Percentiles rank a stretch among this genome's conserved stretches.
These are phyloP conservation scores for Lachnellula cervina DNA, from an alignment of 2,329 filamentous ascomycete genomes.

Conservation along the genomic window DNA sequence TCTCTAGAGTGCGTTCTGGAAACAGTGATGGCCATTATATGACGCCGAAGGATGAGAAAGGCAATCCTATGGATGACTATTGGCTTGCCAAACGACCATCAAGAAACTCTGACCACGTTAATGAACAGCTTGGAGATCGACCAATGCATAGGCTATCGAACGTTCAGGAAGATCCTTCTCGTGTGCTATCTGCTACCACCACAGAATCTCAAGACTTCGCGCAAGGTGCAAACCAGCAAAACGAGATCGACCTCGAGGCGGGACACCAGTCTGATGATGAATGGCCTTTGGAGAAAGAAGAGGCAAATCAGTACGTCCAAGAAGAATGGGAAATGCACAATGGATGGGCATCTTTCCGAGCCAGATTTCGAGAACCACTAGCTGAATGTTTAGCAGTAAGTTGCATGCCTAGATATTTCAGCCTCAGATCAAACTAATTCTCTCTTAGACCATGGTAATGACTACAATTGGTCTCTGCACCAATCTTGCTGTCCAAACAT, in stretches of 20 bases:
- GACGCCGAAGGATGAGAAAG: slow-evolving; percentile 7
- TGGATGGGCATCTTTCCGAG: slow-evolving; percentile 41
- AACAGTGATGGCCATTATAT: neutral
- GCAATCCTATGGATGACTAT: slow-evolving; percentile 14
- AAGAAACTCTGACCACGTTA: neutral
- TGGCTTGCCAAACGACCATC: neutral
- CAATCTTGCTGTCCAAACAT: slow-evolving; percentile 37
- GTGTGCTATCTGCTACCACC: neutral
- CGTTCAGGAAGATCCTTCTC: slow-evolving; percentile 3
- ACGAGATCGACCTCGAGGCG: slow-evolving; percentile 2
- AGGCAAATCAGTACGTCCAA: neutral
- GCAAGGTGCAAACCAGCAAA: neutral
- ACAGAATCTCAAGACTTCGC: neutral
- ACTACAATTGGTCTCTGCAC: slow-evolving; percentile 43
- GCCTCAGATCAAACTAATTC: neutral
- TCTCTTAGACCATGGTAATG: slow-evolving; percentile 11
- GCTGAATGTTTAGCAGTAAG: slow-evolving; percentile 44
- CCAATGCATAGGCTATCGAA: neutral
- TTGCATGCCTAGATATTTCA: neutral
- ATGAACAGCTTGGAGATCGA: neutral
- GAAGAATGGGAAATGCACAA: slow-evolving; percentile 6
- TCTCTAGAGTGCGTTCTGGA: neutral
- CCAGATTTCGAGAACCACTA: slow-evolving; percentile 45
- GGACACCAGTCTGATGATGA: neutral
- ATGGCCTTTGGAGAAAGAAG: neutral